Percentiles rank a stretch among this genome's conserved stretches.
Conservation (phyloP, 202 grass and related monocot species). For the Setaria viridis region DNA sequence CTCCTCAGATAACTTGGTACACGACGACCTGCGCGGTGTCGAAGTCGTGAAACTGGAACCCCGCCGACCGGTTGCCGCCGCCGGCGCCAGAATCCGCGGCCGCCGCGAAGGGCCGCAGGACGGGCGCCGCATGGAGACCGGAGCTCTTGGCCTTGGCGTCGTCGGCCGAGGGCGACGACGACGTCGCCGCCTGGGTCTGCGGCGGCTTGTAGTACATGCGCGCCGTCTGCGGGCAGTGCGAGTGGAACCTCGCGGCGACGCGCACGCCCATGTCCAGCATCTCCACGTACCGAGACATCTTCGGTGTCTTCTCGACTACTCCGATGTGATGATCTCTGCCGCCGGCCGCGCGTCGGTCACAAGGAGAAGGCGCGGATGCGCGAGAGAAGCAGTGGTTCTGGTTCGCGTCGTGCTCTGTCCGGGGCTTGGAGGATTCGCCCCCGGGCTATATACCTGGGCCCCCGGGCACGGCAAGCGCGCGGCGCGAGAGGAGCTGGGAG, state of each 20-base stretch:
- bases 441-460: background rate
- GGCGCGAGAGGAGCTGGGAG: background rate
- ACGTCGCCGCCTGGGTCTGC: conserved; percentile 5
- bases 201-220: conserved; percentile 85
- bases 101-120: conserved; percentile 10
- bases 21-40: conserved; percentile 52
- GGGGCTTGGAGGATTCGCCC: background rate
- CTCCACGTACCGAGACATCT: conserved; percentile 66
- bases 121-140: background rate
- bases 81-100: background rate
- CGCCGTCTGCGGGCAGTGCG: conserved; percentile 76
- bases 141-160: conserved; percentile 11
- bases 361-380: background rate
- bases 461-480: background rate
- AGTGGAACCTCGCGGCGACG: conserved; percentile 67
- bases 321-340: background rate
- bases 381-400: background rate
- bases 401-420: background rate
- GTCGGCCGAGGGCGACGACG: background rate
- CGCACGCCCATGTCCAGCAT: conserved; percentile 78
- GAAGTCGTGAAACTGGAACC: background rate
- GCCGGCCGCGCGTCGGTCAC: background rate
- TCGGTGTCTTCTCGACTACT: background rate
- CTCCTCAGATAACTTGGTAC: conserved; percentile 44
- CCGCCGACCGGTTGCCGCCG: background rate